phyloP scores from a whole-genome alignment of 129 eudicot species.

The Ambrosia artemisiifolia region DNA sequence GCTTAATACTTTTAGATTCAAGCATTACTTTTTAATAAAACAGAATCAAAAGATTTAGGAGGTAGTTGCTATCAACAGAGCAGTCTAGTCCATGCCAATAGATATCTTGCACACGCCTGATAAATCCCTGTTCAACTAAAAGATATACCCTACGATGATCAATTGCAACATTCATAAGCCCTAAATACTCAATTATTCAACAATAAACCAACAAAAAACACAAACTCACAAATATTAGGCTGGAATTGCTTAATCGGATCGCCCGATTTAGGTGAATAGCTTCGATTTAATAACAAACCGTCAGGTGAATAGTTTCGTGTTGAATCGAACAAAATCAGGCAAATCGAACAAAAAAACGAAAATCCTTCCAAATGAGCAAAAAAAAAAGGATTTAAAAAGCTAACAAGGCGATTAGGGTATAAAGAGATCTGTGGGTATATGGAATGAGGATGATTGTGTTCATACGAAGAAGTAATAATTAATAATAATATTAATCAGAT shows the following conservation, averaged over 20 bases:
- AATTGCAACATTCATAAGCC: slow-evolving; percentile 15
- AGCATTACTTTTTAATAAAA: too few species aligned
- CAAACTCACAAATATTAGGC: slow-evolving; percentile 23
- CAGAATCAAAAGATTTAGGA: too few species aligned
- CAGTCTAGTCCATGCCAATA: slow-evolving; percentile 13
- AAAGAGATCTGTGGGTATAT: slow-evolving; percentile 21
- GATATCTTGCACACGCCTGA: slow-evolving; percentile 22
- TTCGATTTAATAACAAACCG: slow-evolving; percentile 12
- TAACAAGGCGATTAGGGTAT: slow-evolving; percentile 10
- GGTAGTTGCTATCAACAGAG: slow-evolving; percentile 14
- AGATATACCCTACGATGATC: too few species aligned
- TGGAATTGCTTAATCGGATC: slow-evolving; percentile 18
- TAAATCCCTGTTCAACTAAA: slow-evolving; percentile 26
- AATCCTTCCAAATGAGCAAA: too few species aligned
- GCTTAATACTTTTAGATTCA: too few species aligned
- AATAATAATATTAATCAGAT: neutral
- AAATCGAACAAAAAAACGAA: too few species aligned
- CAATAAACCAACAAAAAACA: slow-evolving; percentile 12
- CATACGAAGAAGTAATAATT: slow-evolving; percentile 3
- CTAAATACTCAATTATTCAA: slow-evolving; percentile 6
- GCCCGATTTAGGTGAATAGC: slow-evolving; percentile 1
- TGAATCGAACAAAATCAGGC: slow-evolving; percentile 11
- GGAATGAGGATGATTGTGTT: slow-evolving; percentile 6
- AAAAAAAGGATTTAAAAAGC: slow-evolving; percentile 2
- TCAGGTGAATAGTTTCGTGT: slow-evolving; percentile 21